Evolutionary conservation across 371 early-diverging fungal genomes (phyloP), one percentile per base, ranked within the genome.

Genomic region (Entomophthora muscae): DNA sequence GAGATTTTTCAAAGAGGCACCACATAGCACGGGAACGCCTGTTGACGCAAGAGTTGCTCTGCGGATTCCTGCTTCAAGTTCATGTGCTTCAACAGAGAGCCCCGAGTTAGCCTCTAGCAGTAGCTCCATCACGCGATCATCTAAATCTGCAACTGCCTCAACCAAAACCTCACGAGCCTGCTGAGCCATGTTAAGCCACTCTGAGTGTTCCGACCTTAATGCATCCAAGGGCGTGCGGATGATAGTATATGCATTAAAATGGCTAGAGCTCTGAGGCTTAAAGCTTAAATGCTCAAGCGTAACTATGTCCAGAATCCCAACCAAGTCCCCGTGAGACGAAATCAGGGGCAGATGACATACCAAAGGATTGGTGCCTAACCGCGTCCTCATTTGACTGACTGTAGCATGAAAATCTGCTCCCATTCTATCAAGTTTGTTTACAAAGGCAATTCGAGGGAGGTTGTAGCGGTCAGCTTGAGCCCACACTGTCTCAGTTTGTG

Each of bases 401-500:
- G 85, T 79, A 33, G 79, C 67, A 1, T 76, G 79, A 68, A 89
- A 81, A 0, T 77, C 81, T 1, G 90, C 90, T 0, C 90, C 94
- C 0, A 77, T 76, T 23, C 95, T 76, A 70, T 97, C 98, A 82
- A 96, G 81, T 69, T 97, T 96, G 76, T 97, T 97, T 33, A 95
- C 81, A 78, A 90, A 94, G 0, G 85, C 84, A 28, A 97, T 76
- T 0, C 91, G 80, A 12, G 95, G 91, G 0, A 96, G 75, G 1
- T 74, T 72, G 67, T 94, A 92, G 5, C 85, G 75, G 66, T 86
- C 83, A 29, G 94, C 90, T 71, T 95, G 94, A 28, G 71, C 67
- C 93, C 94, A 95, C 21, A 95, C 96, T 0, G 88, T 93, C 69
- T 87, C 85, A 12, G 98, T 97, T 73, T 97, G 98, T 1, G 95